Evolutionary conservation across 169 alveolate genomes (phyloP).

Genomic region (Babesia caballi): DNA sequence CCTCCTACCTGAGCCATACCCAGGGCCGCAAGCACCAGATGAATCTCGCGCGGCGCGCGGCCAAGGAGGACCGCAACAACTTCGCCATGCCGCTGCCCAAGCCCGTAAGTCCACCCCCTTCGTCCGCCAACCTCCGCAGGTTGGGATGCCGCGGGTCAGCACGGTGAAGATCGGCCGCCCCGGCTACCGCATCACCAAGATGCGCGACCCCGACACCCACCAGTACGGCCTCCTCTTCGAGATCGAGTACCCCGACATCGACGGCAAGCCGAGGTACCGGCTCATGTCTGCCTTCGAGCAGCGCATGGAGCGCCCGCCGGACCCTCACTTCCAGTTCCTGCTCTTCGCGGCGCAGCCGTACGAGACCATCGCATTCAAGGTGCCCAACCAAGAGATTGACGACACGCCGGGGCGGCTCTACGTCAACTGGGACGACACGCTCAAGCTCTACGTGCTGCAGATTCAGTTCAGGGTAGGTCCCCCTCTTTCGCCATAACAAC

Average conservation of each 20-base stretch:
- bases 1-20: conserved; percentile 96
- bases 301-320: conserved; percentile 85
- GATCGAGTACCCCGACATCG: conserved; percentile 93
- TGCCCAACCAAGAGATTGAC: conserved; percentile 89
- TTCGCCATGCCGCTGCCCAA: conserved; percentile 77
- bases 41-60: conserved; percentile 92
- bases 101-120: not conserved
- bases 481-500: not conserved
- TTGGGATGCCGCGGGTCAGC: conserved; percentile 65
- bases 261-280: conserved; percentile 86
- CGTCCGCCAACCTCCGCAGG: conserved; percentile 10
- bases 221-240: conserved; percentile 94
- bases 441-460: conserved; percentile 88
- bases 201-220: conserved; percentile 89
- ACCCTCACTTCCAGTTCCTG: conserved; percentile 93
- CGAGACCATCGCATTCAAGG: conserved; percentile 95
- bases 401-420: conserved; percentile 83
- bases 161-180: conserved; percentile 95
- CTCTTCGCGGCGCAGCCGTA: conserved; percentile 98
- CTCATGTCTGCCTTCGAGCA: conserved; percentile 97
- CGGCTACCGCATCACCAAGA: conserved; percentile 94
- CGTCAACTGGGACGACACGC: conserved; percentile 90
- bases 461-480: conserved; percentile 76
- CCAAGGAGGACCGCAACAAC: conserved; percentile 89
- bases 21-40: conserved; percentile 96